Evolutionary conservation across 495 filamentous ascomycete genomes (phyloP).

Genomic region (Wilcoxina mikolae): DNA sequence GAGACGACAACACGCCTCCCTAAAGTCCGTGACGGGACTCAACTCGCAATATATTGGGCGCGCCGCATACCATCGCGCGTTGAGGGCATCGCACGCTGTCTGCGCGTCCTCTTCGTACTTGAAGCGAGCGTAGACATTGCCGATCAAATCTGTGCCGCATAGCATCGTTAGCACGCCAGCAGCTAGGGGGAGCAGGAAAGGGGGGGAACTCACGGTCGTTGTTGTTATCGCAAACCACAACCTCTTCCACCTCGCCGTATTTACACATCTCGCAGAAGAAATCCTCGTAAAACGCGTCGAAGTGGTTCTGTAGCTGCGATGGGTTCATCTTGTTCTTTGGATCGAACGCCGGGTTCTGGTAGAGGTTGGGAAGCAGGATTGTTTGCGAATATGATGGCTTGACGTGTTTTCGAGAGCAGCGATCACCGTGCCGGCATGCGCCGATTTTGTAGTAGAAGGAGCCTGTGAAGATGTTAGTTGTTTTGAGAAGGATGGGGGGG

Average conservation of each 20-base stretch:
- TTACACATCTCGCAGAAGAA: slow-evolving; percentile 99
- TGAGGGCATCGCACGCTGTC: slow-evolving; percentile 81
- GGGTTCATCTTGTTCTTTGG: slow-evolving; percentile 93
- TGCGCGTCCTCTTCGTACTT: slow-evolving; percentile 98
- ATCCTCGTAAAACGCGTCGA: slow-evolving; percentile 99
- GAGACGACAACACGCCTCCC: slow-evolving; percentile 90
- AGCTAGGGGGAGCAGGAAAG: background rate
- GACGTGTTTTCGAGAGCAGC: slow-evolving; percentile 94
- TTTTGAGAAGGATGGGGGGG: slow-evolving; percentile 30
- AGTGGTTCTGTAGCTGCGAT: slow-evolving; percentile 91
- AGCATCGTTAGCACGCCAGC: background rate
- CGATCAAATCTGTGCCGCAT: slow-evolving; percentile 61
- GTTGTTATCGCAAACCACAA: slow-evolving; percentile 88
- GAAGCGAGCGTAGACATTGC: slow-evolving; percentile 98
- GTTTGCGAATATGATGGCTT: slow-evolving; percentile 97
- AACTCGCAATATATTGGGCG: slow-evolving; percentile 97
- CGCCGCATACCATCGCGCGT: slow-evolving; percentile 91
- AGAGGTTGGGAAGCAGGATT: slow-evolving; percentile 93
- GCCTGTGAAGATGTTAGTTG: slow-evolving; percentile 26
- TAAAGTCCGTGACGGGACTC: slow-evolving; percentile 91
- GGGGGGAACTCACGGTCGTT: slow-evolving; percentile 65
- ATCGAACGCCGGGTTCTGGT: slow-evolving; percentile 97
- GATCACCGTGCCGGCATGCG: slow-evolving; percentile 93
- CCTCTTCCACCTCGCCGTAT: slow-evolving; percentile 77
- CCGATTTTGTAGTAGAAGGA: slow-evolving; percentile 95